These are phyloP conservation scores for Sophora flavescens DNA, from an alignment of 306 rosid genomes.

Conservation along the genomic window DNA sequence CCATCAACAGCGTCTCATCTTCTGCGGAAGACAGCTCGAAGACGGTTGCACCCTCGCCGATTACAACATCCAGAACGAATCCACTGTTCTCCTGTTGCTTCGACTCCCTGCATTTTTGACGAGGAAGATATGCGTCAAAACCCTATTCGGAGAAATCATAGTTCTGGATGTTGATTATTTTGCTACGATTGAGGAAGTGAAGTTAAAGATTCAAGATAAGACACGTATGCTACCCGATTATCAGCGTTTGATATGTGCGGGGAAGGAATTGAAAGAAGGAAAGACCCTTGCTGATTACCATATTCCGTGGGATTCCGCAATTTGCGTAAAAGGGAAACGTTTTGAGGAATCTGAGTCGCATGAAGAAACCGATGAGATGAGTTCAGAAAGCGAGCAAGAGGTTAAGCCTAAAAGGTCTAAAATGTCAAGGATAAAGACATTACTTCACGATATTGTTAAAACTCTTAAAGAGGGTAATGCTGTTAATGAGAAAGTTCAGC, in stretches of 20 bases:
- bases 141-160: neutral
- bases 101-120: no score
- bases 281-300: neutral
- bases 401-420: no score
- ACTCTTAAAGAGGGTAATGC: neutral
- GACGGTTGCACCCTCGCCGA: neutral
- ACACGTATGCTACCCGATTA: neutral
- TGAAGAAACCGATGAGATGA: no score
- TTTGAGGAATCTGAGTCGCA: no score
- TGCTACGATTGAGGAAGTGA: neutral
- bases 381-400: no score
- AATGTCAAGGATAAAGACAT: no score
- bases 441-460: no score
- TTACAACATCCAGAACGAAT: no score
- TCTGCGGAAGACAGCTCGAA: neutral
- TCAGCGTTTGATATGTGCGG: neutral
- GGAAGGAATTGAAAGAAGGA: neutral
- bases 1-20: no score
- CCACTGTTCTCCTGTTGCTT: no score
- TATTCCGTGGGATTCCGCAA: neutral
- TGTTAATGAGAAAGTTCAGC: neutral
- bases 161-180: neutral
- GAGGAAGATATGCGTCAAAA: neutral
- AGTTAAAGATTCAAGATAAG: neutral
- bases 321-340: no score